Evolutionary conservation across 352 stramenopile species (phyloP), one percentile per base, ranked within the genome.

Genomic region (Globisporangium echinulatum): DNA sequence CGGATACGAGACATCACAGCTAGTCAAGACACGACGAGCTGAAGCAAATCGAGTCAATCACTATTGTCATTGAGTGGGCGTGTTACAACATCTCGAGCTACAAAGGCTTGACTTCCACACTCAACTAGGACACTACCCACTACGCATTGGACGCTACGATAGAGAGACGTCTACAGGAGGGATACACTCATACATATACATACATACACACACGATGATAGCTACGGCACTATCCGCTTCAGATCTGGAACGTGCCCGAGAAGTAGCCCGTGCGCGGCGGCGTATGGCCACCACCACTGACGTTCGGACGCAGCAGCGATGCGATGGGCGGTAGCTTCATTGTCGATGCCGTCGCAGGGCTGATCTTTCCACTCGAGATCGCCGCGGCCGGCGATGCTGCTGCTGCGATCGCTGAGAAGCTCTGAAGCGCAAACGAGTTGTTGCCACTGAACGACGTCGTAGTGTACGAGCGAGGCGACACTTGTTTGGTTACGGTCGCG

Each of bases 271-370:
- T 48, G 48, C 59, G 61, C 42, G 62, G 55, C 37, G 40, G 13
- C 36, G 52, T 61, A 42, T 62, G 63, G 42, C 69, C 46, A 14
- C 46, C n/a, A 25, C 46, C 59, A 3, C 63, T 66, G 9, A 59
- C 66, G 59, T 65, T 72, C 37, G 74, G 70, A 49, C 64, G 68
- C 53, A 89, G 53, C 9, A 89, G 69, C 56, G 77, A 83, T 43
- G 80, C 72, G 51, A 88, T 88, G 2, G 77, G 82, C 54, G 77
- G 77, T 61, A 90, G 66, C 14, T 70, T 75, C 14, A 70, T 51
- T 52, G 70, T 62, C 14, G 63, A 68, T 39, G 72, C 69, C 57
- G 66, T 68, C 43, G 72, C 69, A 56, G 69, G 74, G 48, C 51
- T 54, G 51, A 46, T 52, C 54, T 63, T 54, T 48, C 61, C 58